Evolutionary conservation across 805 yeast genomes (phyloP), one percentile per base, ranked within the genome.

Genomic region (Candida arabinofermentans): DNA sequence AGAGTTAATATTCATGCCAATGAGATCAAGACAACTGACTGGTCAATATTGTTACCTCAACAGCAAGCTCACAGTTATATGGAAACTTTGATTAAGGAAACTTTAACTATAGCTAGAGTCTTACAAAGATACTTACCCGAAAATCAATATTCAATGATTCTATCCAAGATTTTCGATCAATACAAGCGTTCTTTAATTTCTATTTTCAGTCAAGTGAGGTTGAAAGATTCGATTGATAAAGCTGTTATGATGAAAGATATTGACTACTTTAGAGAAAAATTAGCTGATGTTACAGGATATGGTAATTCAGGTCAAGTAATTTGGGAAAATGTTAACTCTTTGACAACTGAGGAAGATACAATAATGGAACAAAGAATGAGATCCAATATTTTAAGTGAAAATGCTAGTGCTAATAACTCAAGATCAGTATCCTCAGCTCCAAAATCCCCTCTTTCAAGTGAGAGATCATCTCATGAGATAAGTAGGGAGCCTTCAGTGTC

Each of bases 71-170:
- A 81, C 54, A 65, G 59, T 26, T 84, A 81, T 54, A 82, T 84
- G 86, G 80, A 74, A 43, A 71, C 72, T 2, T 59, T 84, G 30
- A 81, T 82, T 34, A 80, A 77, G 48, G 89, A 84, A 44, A 80
- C 87, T 0, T 53, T 70, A n/a, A 78, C 84, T 0, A 79, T 85
- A 22, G 68, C 80, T 2, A 74, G 77, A 44, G 82, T 81, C 5
- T 65, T 83, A 22, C 72, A 71, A 31, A 74, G 76, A 44, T 79
- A 80, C 53, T 62, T 84, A 30, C 78, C 84, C 0, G 70, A 70
- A 37, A 48, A 62, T 14, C 77, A 76, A 41, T 71, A 71, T 46
- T 53, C 73, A 5, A 47, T 65, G 4, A 66, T 77, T 23, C 56
- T 77, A 40, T 67, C 71, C 54, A 70, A 67, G 39, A 74, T 78